These are phyloP conservation scores for Parafenestella ontariensis DNA, from an alignment of 2,329 filamentous ascomycete species.

Conservation along the genomic window DNA sequence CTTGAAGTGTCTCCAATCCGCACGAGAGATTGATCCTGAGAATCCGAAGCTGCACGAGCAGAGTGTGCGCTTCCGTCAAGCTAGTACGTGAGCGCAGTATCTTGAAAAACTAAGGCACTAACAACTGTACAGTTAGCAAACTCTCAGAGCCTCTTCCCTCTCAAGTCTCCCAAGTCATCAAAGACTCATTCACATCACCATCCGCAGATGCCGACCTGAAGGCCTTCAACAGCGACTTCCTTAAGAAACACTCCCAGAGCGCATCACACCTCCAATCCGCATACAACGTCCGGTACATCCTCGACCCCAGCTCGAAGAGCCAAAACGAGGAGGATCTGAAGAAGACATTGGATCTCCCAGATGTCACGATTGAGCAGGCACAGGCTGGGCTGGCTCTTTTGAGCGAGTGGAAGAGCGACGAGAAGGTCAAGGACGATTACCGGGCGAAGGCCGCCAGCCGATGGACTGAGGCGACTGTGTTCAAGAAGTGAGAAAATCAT, in stretches of 20 bases:
- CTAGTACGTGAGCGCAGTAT: slow-evolving; percentile 56
- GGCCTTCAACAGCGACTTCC: slow-evolving; percentile 71
- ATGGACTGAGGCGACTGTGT: slow-evolving; percentile 50
- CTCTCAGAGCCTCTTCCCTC: slow-evolving; percentile 63
- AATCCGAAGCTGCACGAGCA: slow-evolving; percentile 80
- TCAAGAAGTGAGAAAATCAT: slow-evolving; percentile 34
- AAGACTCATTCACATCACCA: slow-evolving; percentile 69
- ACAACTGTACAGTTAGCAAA: slow-evolving; percentile 33
- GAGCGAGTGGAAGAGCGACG: slow-evolving; percentile 59
- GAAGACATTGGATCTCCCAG: slow-evolving; percentile 62
- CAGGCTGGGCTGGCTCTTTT: slow-evolving; percentile 61
- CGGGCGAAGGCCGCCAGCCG: slow-evolving; percentile 45
- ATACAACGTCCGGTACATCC: slow-evolving; percentile 64
- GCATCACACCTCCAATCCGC: slow-evolving; percentile 68
- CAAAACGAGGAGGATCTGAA: slow-evolving; percentile 68
- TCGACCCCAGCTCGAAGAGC: slow-evolving; percentile 64
- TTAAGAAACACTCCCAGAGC: slow-evolving; percentile 67
- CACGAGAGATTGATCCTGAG: slow-evolving; percentile 70
- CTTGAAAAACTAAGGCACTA: background rate
- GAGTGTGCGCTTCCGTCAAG: slow-evolving; percentile 70
- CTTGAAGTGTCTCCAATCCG: slow-evolving; percentile 81
- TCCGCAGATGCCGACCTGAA: slow-evolving; percentile 64
- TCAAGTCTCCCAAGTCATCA: slow-evolving; percentile 73
- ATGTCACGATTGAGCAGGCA: slow-evolving; percentile 64
- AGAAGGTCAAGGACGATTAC: slow-evolving; percentile 60